phyloP scores from a whole-genome alignment of 2,329 filamentous ascomycete species.

The Escovopsis sp. region DNA sequence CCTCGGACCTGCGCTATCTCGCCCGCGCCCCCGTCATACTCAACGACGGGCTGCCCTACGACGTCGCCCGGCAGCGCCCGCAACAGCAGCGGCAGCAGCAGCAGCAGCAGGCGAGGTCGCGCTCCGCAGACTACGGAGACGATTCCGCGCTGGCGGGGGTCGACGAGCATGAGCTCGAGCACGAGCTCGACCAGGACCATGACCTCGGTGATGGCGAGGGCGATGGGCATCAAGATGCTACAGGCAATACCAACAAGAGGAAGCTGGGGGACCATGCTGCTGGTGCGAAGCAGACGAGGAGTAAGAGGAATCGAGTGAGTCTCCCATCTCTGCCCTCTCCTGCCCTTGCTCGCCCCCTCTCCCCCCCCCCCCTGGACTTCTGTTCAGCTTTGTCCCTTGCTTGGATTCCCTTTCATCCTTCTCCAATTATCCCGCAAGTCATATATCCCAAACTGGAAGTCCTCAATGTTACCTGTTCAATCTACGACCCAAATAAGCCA shows the following conservation, averaged over 20 bases:
- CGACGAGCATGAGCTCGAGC: conserved; percentile 2
- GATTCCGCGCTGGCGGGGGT: conserved; percentile 28
- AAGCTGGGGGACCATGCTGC: conserved; percentile 27
- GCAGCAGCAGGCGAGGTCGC: conserved; percentile 19
- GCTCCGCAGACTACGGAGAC: conserved; percentile 29
- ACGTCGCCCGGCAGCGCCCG: no score
- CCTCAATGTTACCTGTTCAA: no score
- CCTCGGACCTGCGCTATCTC: conserved; percentile 37
- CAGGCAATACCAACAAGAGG: conserved; percentile 18
- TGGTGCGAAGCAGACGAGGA: conserved; percentile 38
- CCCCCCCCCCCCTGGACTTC: not conserved
- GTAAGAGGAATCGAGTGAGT: conserved; percentile 44
- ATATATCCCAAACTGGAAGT: not conserved
- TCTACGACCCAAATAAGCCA: no score
- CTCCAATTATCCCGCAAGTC: no score
- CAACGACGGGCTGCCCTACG: conserved; percentile 12
- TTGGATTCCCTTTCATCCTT: no score
- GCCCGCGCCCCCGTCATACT: conserved; percentile 22
- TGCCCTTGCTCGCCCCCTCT: not conserved
- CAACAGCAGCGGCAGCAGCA: conserved; percentile 16
- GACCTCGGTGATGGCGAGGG: no score
- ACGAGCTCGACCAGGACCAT: no score
- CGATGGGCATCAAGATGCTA: no score
- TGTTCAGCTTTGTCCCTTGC: no score
- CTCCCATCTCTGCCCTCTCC: not conserved